These are phyloP conservation scores for Kurtzmaniella fragi DNA, from an alignment of 805 yeast species.

Conservation along the genomic window DNA sequence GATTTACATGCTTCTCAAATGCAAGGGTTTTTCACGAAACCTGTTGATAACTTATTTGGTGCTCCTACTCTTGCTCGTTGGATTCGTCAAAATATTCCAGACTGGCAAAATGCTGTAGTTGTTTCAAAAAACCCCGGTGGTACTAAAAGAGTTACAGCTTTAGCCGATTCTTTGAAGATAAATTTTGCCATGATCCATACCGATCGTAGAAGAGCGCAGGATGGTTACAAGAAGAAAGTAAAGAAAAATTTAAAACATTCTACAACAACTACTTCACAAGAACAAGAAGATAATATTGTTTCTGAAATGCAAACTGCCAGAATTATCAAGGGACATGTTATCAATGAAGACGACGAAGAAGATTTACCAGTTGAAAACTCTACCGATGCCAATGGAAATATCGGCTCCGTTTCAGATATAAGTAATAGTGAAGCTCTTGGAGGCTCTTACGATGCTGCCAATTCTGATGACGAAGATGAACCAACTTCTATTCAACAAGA, in stretches of 20 bases:
- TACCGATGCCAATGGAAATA: conserved; percentile 4
- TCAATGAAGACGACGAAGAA: conserved; percentile 67
- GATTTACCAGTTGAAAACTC: conserved; percentile 9
- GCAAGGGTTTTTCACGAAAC: conserved; percentile 98
- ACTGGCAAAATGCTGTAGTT: conserved; percentile 85
- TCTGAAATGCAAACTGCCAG: conserved; percentile 92
- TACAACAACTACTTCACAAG: conserved; percentile 45
- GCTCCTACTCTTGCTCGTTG: conserved; percentile 95
- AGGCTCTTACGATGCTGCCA: conserved; percentile 69
- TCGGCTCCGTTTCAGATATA: conserved; percentile 11
- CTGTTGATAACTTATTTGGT: conserved; percentile 94
- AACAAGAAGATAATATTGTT: conserved; percentile 63
- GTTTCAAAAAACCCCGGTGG: conserved; percentile 99
- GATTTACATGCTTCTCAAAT: conserved; percentile 95
- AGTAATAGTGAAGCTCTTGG: conserved; percentile 60
- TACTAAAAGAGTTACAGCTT: conserved; percentile 93
- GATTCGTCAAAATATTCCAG: conserved; percentile 86
- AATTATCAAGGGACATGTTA: conserved; percentile 94
- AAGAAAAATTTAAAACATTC: conserved; percentile 44
- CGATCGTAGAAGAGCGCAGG: conserved; percentile 88
- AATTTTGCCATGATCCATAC: conserved; percentile 99
- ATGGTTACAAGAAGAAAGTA: conserved; percentile 36
- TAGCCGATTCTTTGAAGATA: conserved; percentile 94
- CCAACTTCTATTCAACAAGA: conserved; percentile 59
- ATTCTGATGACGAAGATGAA: conserved; percentile 84